Conservation (phyloP, 371 early-diverging fungal genomes). For the Mucor lusitanicus region DNA sequence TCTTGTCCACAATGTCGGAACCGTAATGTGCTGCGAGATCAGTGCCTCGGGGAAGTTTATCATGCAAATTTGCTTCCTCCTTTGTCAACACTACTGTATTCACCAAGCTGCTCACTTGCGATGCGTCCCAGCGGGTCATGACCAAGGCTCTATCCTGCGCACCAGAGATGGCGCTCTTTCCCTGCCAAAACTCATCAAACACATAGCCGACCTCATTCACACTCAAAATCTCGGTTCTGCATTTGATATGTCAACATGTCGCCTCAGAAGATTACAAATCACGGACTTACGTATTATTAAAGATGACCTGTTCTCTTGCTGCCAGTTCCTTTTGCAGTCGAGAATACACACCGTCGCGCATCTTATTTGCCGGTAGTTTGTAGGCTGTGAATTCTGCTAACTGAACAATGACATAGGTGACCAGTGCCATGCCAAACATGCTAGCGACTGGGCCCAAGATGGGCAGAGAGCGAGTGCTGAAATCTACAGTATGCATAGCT, state of each 20-base stretch:
- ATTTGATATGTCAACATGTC: neutral
- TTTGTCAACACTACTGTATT: slow-evolving; percentile 87
- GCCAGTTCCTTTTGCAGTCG: slow-evolving; percentile 76
- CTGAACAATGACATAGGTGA: slow-evolving; percentile 80
- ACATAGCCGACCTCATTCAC: slow-evolving; percentile 78
- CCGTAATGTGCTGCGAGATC: slow-evolving; percentile 42
- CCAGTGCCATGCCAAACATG: slow-evolving; percentile 90
- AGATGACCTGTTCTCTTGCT: slow-evolving; percentile 61
- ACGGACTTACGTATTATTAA: slow-evolving; percentile 40
- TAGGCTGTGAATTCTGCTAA: slow-evolving; percentile 72
- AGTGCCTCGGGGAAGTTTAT: slow-evolving; percentile 34
- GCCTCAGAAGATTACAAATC: neutral
- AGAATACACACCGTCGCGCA: slow-evolving; percentile 71
- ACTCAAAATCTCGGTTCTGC: slow-evolving; percentile 44
- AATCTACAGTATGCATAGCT: slow-evolving; percentile 68
- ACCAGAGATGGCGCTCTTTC: slow-evolving; percentile 77
- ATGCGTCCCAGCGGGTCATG: slow-evolving; percentile 77
- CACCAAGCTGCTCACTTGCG: slow-evolving; percentile 60
- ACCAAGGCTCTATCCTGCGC: slow-evolving; percentile 69
- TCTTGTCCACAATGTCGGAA: slow-evolving; percentile 7
- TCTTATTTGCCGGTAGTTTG: slow-evolving; percentile 75
- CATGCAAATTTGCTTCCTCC: slow-evolving; percentile 70
- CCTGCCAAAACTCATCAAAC: slow-evolving; percentile 87
- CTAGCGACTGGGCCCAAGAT: slow-evolving; percentile 89
- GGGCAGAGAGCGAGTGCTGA: slow-evolving; percentile 78